A percentile compares a stretch with the other conserved stretches of the same genome.
phyloP scores from a whole-genome alignment of 1,284 basidiomycete species.

The Ceratobasidium papillatum region DNA sequence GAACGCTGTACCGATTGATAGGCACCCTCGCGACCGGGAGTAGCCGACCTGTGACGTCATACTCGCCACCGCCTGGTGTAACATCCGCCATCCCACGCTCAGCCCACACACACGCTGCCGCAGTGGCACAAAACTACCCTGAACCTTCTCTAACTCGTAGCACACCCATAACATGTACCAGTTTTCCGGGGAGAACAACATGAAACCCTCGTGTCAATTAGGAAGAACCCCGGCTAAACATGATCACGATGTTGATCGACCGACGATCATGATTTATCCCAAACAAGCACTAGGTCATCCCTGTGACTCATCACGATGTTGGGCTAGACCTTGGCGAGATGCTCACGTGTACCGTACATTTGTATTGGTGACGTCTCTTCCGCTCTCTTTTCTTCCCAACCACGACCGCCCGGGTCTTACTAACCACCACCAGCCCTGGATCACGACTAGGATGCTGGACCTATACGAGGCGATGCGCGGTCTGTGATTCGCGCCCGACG shows the following conservation, averaged over 20 bases:
- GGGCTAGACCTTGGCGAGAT: background rate
- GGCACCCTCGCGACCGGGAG: too few species aligned
- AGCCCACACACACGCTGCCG: too few species aligned
- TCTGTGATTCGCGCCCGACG: slow-evolving; percentile 29
- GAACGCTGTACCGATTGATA: too few species aligned
- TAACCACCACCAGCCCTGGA: background rate
- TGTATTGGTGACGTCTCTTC: slow-evolving; percentile 27
- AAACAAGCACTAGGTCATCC: background rate
- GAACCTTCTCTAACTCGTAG: too few species aligned
- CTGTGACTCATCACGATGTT: background rate
- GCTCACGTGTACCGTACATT: background rate
- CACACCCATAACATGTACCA: too few species aligned
- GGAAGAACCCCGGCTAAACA: background rate
- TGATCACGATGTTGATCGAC: background rate
- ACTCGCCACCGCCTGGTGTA: too few species aligned
- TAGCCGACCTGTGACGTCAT: too few species aligned
- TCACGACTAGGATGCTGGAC: slow-evolving; percentile 30
- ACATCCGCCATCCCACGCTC: too few species aligned
- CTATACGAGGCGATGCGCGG: slow-evolving; percentile 37
- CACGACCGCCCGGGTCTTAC: too few species aligned
- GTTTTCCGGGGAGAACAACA: background rate
- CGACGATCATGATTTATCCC: background rate
- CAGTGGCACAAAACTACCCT: too few species aligned
- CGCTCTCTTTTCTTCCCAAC: too few species aligned
- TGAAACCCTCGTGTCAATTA: too few species aligned